These are phyloP conservation scores for Epichloe gansuensis DNA, from an alignment of 2,329 filamentous ascomycete species.

Conservation along the genomic window DNA sequence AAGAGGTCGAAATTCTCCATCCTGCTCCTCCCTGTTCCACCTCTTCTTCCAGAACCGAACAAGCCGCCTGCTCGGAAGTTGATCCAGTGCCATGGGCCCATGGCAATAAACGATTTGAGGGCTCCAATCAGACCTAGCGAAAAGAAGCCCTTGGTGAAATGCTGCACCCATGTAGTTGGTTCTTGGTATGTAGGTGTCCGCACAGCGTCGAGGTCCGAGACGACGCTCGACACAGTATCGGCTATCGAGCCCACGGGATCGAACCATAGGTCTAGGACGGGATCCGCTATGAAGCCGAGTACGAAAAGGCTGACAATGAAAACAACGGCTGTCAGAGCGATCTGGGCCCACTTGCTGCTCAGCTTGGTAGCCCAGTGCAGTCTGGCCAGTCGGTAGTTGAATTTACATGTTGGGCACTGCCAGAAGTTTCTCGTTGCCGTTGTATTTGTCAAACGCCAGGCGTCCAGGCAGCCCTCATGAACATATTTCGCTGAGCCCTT, in stretches of 20 bases:
- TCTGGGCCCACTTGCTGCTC: constrained; percentile 52
- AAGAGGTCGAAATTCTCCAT: constrained; percentile 68
- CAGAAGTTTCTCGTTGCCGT: constrained; percentile 57
- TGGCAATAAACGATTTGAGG: constrained; percentile 61
- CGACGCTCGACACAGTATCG: constrained; percentile 35
- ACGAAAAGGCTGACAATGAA: constrained; percentile 62
- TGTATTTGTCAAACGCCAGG: constrained; percentile 68
- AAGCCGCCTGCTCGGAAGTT: constrained; percentile 53
- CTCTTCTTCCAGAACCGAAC: constrained; percentile 36
- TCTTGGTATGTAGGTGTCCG: constrained; percentile 31
- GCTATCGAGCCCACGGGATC: constrained; percentile 57
- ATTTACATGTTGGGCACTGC: constrained; percentile 79
- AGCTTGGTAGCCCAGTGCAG: constrained; percentile 62
- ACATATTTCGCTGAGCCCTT: constrained; percentile 89
- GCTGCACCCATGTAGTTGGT: constrained; percentile 56
- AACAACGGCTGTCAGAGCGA: constrained; percentile 57
- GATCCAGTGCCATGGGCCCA: constrained; percentile 67
- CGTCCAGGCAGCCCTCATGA: constrained; percentile 76
- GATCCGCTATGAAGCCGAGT: constrained; percentile 84
- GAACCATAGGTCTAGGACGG: constrained; percentile 77
- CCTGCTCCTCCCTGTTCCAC: constrained; percentile 60
- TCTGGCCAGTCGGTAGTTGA: constrained; percentile 66
- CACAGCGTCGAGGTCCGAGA: constrained; percentile 26
- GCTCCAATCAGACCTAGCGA: constrained; percentile 79
- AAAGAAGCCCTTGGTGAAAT: constrained; percentile 83